phyloP scores from a whole-genome alignment of 1,139 yeast species.

The Pichia sp. region DNA sequence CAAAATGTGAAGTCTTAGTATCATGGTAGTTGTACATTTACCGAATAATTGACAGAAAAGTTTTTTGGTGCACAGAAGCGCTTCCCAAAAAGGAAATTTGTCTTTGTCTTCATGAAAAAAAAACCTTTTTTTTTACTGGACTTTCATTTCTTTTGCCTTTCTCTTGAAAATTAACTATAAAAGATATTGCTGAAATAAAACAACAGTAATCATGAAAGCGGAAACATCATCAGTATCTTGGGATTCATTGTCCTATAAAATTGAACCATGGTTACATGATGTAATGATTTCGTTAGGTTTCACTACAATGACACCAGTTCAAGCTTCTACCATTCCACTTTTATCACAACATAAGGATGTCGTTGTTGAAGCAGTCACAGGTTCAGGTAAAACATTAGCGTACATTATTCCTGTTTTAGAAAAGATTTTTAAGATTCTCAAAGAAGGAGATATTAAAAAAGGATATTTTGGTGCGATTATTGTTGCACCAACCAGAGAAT shows the following conservation, averaged over 20 bases:
- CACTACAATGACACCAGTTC: constrained; percentile 91
- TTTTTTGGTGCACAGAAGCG: constrained; percentile 4
- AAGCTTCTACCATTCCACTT: constrained; percentile 89
- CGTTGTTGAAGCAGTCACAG: constrained; percentile 94
- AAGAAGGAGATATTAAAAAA: constrained; percentile 32
- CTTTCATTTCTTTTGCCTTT: neutral
- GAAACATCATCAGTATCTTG: constrained; percentile 21
- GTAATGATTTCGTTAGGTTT: constrained; percentile 74
- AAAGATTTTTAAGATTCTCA: constrained; percentile 38
- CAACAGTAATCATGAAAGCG: constrained; percentile 10
- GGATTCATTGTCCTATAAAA: constrained; percentile 23
- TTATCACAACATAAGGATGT: constrained; percentile 89
- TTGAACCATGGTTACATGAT: constrained; percentile 44
- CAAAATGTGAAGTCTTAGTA: too few species aligned
- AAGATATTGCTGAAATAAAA: neutral
- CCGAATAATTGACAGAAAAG: neutral
- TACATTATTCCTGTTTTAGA: constrained; percentile 80
- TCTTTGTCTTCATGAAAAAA: constrained; percentile 2
- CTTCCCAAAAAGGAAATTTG: constrained; percentile 6
- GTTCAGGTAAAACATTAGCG: constrained; percentile 92
- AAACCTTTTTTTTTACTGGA: too few species aligned
- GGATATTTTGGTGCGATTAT: constrained; percentile 70
- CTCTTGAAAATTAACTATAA: neutral
- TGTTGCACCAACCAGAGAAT: constrained; percentile 86
- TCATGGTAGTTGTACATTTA: neutral